phyloP scores from a whole-genome alignment of 73 alveolate genomes.

The Paramecium sexaurelia region DNA sequence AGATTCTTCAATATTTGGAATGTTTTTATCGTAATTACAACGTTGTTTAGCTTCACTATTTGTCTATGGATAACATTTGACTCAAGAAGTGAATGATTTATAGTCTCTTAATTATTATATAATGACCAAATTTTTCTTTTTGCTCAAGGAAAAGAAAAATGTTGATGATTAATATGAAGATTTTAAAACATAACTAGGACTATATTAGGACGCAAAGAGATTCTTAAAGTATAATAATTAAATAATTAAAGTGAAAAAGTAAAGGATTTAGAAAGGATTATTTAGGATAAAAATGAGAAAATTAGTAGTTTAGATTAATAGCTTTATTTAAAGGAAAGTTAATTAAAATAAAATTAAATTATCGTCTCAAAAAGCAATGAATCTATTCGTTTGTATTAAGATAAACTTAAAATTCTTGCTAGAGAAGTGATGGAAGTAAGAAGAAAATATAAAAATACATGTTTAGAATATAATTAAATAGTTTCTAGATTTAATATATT shows the following conservation, averaged over 20 bases:
- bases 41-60: conserved; percentile 9
- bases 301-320: not conserved
- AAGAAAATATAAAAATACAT: conserved; percentile 39
- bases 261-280: not conserved
- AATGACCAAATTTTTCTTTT: conserved; percentile 22
- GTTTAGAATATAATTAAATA: conserved; percentile 11
- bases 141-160: conserved; percentile 19
- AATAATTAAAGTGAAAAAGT: conserved; percentile 25
- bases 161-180: conserved; percentile 11
- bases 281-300: not conserved
- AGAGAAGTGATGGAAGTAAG: conserved; percentile 11
- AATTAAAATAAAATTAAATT: not conserved
- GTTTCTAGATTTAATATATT: not conserved
- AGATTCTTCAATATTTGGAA: conserved; percentile 50
- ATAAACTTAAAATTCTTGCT: conserved; percentile 33
- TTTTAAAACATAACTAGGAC: not conserved
- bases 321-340: not conserved
- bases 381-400: not conserved
- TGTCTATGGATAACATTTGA: conserved; percentile 43
- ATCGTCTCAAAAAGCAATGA: conserved; percentile 7
- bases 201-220: not conserved
- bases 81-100: not conserved
- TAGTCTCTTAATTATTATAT: conserved; percentile 28
- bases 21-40: conserved; percentile 15
- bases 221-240: not conserved